Evolutionary conservation across 768 basidiomycete genomes (phyloP), one percentile per base, ranked within the genome.

Genomic region (Agaricus subrufescens): DNA sequence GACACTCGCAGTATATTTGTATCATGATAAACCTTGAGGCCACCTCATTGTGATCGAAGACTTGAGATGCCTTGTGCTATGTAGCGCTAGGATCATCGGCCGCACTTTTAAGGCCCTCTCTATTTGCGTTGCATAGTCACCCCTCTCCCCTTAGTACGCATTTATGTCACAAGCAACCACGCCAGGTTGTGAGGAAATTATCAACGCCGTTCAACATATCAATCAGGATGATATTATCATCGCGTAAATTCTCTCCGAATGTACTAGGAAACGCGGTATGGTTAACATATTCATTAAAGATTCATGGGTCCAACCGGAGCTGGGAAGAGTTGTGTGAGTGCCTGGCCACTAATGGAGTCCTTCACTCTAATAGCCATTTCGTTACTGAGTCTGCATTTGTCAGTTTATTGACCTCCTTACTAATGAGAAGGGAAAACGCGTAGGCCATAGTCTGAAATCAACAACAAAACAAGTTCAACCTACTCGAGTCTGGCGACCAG

Each of bases 211-310:
- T n/a, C n/a, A n/a, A n/a, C n/a, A n/a, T n/a, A n/a, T n/a, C n/a
- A n/a, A n/a, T n/a, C n/a, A 31, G 2, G 62, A 63, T 44, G 66
- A 67, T 51, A 64, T 65, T 31, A 57, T 67, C 27, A 61, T 67
- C 38, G 66, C 63, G 66, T 67, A 52, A 39, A 58, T 25, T 50
- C n/a, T 12, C 39, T 26, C 37, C 6, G 23, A 47, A 31, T 1
- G 42, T 12, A n/a, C n/a, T 19, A 23, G 10, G 38, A 7, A 27
- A 30, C 29, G 30, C 30, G 15, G 4, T n/a, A 38, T 4, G n/a
- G 39, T 12, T 40, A 12, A 40, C 39, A 40, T 40, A n/a, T 40
- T 40, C n/a, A 12, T n/a, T 40, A 4, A 4, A 40, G 39, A n/a
- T 40, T 40, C 14, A 40, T 40, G 39, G 39, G 39, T 40, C 39